phyloP scores from a whole-genome alignment of 495 filamentous ascomycete species.

The Xylona heveae region DNA sequence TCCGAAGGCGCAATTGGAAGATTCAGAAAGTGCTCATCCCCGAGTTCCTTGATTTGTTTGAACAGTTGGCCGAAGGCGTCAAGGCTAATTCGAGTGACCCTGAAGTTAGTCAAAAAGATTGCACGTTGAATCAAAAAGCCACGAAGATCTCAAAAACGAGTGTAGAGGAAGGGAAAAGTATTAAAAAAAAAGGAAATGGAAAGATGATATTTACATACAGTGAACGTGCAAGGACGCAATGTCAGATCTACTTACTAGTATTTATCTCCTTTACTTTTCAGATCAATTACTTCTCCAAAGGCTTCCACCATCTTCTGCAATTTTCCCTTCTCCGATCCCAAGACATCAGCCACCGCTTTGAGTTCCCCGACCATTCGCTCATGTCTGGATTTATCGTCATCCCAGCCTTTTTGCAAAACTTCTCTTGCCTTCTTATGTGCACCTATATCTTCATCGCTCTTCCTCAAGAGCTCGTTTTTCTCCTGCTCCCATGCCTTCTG shows the following conservation, averaged over 20 bases:
- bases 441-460: conserved; percentile 4
- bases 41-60: conserved; percentile 34
- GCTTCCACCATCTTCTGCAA: conserved; percentile 34
- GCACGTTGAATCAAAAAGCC: no score
- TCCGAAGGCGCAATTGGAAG: conserved; percentile 33
- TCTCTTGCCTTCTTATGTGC: conserved; percentile 14
- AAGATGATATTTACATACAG: conserved; percentile 5
- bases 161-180: conserved; percentile 7
- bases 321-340: conserved; percentile 32
- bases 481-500: conserved; percentile 2
- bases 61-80: conserved; percentile 36
- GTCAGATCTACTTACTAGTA: conserved; percentile 33
- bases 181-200: conserved; percentile 6
- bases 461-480: neutral
- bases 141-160: conserved; percentile 2
- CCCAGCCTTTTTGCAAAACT: conserved; percentile 21
- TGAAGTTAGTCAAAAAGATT: neutral
- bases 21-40: conserved; percentile 32
- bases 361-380: conserved; percentile 26
- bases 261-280: conserved; percentile 35
- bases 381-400: conserved; percentile 27
- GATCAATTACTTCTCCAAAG: conserved; percentile 36
- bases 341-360: conserved; percentile 25
- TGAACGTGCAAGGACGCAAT: conserved; percentile 2
- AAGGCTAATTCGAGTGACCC: conserved; percentile 18